Conservation (phyloP, 257 asterid species). For the Solanum tarapatanum region DNA sequence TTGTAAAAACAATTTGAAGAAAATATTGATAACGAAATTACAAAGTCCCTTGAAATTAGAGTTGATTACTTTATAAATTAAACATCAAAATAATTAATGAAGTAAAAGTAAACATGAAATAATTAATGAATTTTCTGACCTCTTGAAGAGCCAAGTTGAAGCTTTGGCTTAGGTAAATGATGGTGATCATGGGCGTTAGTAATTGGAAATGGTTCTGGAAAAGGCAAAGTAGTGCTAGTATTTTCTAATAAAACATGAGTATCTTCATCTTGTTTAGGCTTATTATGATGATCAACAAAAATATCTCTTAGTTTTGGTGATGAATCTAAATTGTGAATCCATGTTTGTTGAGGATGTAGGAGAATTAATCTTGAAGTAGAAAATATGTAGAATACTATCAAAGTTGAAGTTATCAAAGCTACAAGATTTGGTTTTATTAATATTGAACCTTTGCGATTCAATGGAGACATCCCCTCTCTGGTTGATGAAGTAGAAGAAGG, state of each 20-base stretch:
- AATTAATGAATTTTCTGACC: background rate
- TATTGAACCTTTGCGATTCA: background rate
- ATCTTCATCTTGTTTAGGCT: background rate
- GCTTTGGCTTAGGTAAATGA: background rate
- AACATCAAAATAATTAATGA: too few relatives aligned
- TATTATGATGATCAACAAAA: background rate
- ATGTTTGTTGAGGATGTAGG: constrained; percentile 11
- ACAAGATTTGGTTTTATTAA: constrained; percentile 14
- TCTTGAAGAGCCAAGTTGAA: background rate
- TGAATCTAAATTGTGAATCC: background rate
- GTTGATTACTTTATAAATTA: too few relatives aligned
- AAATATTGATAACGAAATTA: too few relatives aligned
- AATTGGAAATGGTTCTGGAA: background rate
- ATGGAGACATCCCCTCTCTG: background rate
- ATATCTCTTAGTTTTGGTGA: background rate
- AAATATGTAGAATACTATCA: constrained; percentile 17
- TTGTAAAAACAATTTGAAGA: too few relatives aligned
- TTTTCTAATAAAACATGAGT: background rate
- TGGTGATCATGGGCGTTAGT: background rate
- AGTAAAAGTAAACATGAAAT: too few relatives aligned
- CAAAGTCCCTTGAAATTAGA: too few relatives aligned
- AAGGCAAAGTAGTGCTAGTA: background rate
- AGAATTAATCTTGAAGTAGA: constrained; percentile 16
- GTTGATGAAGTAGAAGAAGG: background rate
- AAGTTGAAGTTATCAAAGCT: constrained; percentile 22